Evolutionary conservation across 75 land plant species (phyloP).

Genomic region (Pinus tabuliformis): DNA sequence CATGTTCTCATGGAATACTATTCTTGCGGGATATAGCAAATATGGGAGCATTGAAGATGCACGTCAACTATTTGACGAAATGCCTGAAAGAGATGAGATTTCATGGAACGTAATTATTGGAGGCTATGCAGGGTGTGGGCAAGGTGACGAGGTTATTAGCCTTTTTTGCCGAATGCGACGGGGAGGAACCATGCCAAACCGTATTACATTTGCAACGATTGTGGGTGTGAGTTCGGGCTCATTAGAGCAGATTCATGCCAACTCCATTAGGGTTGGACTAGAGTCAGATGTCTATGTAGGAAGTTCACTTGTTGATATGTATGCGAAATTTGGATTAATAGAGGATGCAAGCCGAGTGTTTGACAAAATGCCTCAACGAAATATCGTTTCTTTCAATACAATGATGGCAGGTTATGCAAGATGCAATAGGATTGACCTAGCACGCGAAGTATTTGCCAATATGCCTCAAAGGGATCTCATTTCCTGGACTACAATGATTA

Average conservation of each 20-base stretch:
- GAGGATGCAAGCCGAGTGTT: background rate
- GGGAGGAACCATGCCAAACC: constrained; percentile 27
- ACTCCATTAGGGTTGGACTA: background rate
- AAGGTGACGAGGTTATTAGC: background rate
- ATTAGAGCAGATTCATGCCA: constrained; percentile 22
- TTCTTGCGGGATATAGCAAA: constrained; percentile 40
- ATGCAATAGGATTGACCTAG: constrained; percentile 26
- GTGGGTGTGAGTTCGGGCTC: constrained; percentile 17
- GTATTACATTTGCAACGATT: constrained; percentile 36
- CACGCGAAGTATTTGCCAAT: constrained; percentile 31
- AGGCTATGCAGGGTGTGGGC: background rate
- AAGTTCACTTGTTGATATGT: constrained; percentile 9
- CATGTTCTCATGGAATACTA: constrained; percentile 52
- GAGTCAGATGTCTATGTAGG: background rate
- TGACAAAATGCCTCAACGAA: constrained; percentile 3
- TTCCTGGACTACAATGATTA: constrained; percentile 15
- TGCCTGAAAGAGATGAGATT: constrained; percentile 32
- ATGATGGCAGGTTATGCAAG: constrained; percentile 49
- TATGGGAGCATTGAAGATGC: constrained; percentile 29
- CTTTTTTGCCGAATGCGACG: background rate
- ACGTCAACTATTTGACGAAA: constrained; percentile 36
- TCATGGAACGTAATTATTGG: constrained; percentile 58
- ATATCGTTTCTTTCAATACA: background rate
- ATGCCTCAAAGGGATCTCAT: constrained; percentile 24
- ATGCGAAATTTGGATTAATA: background rate